Conservation (phyloP, 495 filamentous ascomycete species). For the Thermochaetoides thermophila region DNA sequence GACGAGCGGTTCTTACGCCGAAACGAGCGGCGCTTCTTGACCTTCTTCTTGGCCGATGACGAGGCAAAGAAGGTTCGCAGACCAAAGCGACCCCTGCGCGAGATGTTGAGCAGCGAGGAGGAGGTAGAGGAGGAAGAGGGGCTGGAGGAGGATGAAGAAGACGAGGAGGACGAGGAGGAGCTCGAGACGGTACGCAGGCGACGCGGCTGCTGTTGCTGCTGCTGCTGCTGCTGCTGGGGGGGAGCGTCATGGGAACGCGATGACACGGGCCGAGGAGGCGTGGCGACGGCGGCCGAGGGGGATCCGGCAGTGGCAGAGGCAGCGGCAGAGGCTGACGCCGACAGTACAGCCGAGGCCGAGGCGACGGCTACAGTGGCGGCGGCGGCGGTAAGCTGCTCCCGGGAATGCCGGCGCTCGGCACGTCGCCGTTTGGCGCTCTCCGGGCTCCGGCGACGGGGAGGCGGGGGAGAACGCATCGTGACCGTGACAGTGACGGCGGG, state of each 20-base stretch:
- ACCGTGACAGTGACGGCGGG: too few species aligned
- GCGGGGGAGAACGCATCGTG: too few species aligned
- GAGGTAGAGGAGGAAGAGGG: slow-evolving; percentile 29
- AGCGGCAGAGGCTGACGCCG: slow-evolving; percentile 11
- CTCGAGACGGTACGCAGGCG: slow-evolving; percentile 17
- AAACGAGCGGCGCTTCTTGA: slow-evolving; percentile 28
- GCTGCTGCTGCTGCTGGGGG: too few species aligned
- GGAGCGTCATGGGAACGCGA: neutral
- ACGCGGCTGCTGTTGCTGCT: too few species aligned
- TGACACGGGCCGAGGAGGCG: too few species aligned
- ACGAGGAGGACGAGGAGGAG: slow-evolving; percentile 23
- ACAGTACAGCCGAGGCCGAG: slow-evolving; percentile 5
- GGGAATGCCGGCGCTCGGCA: slow-evolving; percentile 30
- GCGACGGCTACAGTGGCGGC: slow-evolving; percentile 14
- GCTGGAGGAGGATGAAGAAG: slow-evolving; percentile 27
- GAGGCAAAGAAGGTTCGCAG: slow-evolving; percentile 29
- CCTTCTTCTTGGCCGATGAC: slow-evolving; percentile 25
- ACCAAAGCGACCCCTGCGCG: slow-evolving; percentile 26
- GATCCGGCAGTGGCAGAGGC: slow-evolving; percentile 6
- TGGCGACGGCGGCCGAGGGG: slow-evolving; percentile 18
- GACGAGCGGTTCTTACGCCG: slow-evolving; percentile 32
- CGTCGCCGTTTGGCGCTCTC: slow-evolving; percentile 35
- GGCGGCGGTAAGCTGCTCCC: slow-evolving; percentile 29
- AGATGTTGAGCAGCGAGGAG: slow-evolving; percentile 33
- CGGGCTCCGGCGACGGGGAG: slow-evolving; percentile 34